A percentile compares a stretch with the other conserved stretches of the same genome.
Evolutionary conservation across 1,284 basidiomycete species (phyloP).

Genomic region (Ceratobasidium sp.): DNA sequence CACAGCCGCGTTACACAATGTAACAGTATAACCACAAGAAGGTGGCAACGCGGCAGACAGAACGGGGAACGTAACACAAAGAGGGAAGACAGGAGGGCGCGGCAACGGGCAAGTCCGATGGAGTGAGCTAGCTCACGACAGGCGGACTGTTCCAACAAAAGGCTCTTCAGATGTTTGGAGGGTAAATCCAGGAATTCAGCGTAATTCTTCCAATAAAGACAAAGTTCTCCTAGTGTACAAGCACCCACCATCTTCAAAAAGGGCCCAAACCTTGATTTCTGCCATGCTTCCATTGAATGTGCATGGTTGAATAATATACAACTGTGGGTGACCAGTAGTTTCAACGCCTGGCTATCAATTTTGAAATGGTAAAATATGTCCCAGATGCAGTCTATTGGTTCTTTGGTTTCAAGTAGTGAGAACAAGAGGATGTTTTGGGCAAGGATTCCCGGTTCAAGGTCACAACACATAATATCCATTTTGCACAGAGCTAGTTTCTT

Average conservation of each 20-base stretch:
- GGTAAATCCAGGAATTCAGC: background rate
- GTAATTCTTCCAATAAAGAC: background rate
- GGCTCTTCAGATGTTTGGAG: no score
- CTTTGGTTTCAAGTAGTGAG: background rate
- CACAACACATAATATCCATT: conserved; percentile 17
- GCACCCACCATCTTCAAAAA: background rate
- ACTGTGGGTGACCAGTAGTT: background rate
- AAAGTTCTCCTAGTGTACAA: background rate
- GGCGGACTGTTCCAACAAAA: no score
- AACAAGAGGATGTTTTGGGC: background rate
- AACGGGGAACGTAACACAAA: no score
- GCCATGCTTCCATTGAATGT: background rate
- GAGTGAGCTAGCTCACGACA: no score
- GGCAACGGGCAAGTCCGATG: no score
- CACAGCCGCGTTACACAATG: no score
- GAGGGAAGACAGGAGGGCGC: no score
- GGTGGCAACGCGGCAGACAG: no score
- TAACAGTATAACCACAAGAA: no score
- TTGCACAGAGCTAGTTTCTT: background rate
- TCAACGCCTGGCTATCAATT: background rate
- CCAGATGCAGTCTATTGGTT: background rate
- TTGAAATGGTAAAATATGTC: no score
- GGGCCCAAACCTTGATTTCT: background rate
- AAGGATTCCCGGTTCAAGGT: background rate
- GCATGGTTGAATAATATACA: background rate